Conservation (phyloP, 805 yeast species). For the Ogataea ganodermae region DNA sequence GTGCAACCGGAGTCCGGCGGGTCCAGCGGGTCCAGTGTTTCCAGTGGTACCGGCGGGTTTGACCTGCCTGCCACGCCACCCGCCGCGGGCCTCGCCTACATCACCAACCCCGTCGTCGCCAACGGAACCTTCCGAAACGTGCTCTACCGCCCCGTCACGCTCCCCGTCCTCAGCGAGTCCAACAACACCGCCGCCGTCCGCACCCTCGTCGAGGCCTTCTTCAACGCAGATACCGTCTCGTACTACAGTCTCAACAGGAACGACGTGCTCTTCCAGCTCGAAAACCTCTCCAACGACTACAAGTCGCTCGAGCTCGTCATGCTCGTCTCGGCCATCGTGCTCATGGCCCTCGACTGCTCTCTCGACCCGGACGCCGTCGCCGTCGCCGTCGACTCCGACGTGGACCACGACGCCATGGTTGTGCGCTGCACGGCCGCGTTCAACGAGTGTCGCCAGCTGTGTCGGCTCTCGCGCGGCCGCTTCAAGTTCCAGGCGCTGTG, state of each 20-base stretch:
- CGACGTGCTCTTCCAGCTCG: conserved; percentile 5
- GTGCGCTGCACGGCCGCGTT: conserved; percentile 6
- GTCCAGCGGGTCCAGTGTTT: conserved; percentile 8
- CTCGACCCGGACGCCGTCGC: conserved; percentile 1
- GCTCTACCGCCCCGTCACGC: conserved; percentile 10
- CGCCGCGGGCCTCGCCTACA: neutral
- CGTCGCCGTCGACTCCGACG: conserved; percentile 1
- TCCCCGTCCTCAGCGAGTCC: conserved; percentile 13
- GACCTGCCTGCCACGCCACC: neutral
- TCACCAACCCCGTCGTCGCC: conserved; percentile 8
- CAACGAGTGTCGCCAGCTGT: conserved; percentile 9
- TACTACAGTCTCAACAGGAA: conserved; percentile 12
- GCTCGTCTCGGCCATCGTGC: conserved; percentile 14
- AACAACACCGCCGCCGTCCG: conserved; percentile 8
- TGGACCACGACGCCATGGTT: conserved; percentile 4
- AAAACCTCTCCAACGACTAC: conserved; percentile 7
- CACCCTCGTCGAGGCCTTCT: conserved; percentile 9
- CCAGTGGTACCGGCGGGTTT: conserved; percentile 3
- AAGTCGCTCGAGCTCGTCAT: conserved; percentile 22
- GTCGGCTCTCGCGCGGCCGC: conserved; percentile 15
- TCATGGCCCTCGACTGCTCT: conserved; percentile 12
- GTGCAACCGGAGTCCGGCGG: neutral
- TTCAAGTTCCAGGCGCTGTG: conserved; percentile 22
- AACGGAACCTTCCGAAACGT: conserved; percentile 6
- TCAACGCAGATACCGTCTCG: neutral